Evolutionary conservation across 768 basidiomycete species (phyloP), one percentile per base, ranked within the genome.

Genomic region (Hygrophoropsis aurantiaca): DNA sequence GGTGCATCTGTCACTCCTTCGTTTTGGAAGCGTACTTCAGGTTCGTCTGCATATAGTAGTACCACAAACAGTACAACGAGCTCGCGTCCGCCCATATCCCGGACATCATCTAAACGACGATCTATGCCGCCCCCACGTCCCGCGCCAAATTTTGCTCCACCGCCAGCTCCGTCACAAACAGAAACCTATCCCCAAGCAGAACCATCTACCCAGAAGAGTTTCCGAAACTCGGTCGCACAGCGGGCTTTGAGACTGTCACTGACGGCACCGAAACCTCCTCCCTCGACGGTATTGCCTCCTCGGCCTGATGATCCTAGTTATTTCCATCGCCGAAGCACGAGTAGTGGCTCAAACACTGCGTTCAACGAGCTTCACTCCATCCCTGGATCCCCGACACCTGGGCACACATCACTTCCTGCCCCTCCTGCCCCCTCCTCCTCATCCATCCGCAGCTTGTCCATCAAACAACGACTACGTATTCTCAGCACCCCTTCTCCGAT

Each of bases 121-220:
- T 87, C 85, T 3, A 77, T 86, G 62, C 86, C 87, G 3, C 88
- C 87, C 15, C 85, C 81, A 23, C 81, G 85, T 11, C 88, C 88
- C 24, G 79, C 84, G 4, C 87, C 89, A 0, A 84, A 77, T 21
- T 75, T 76, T 40, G 84, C 86, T 5, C 78, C 84, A 13, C 87
- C 87, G 11, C 82, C 84, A 40, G 81, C 86, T 6, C 87, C 87
- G 3, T 58, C 53, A 27, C 55, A 61, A 32, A 59, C 54, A n/a
- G 53, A 57, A 39, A 54, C 26, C 21, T 7, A 30, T 1, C 39
- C 51, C 20, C 25, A 39, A 26, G 1, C 35, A 53, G 19, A 40
- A 20, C 44, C 54, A n/a, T 34, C 54, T 5, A 41, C 50, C 9
- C 62, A 57, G 51, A 69, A 62, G 35, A 52, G 64, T 11, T 78